Conservation (phyloP, 148 eudicot species). For the Vaccinium vitisidaea region DNA sequence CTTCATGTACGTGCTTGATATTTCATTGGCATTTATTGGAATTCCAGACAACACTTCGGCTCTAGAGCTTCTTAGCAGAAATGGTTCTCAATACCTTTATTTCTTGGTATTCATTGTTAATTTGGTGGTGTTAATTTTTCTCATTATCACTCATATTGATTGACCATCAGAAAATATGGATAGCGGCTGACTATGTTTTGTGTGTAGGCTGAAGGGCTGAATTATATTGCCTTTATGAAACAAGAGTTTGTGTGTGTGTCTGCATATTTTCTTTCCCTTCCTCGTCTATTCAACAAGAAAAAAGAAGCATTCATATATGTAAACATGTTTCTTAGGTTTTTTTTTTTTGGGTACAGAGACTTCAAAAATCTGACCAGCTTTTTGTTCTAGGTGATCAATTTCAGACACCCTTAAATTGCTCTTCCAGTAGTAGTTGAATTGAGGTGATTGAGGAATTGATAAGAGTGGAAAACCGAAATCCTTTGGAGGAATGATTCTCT, state of each 20-base stretch:
- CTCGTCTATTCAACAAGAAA: not conserved
- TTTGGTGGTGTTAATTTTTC: not conserved
- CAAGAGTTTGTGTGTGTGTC: not conserved
- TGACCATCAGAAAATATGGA: not conserved
- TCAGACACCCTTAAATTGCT: not conserved
- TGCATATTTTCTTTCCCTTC: not conserved
- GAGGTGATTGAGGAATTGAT: constrained; percentile 3
- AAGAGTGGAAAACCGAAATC: not conserved
- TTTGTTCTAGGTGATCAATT: not conserved
- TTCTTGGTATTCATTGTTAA: too few species aligned
- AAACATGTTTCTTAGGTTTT: not conserved
- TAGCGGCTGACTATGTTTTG: not conserved
- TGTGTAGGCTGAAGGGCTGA: too few species aligned
- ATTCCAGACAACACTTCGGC: not conserved
- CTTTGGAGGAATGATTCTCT: constrained; percentile 58
- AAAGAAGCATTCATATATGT: not conserved
- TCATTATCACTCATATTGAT: not conserved
- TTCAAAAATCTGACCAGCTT: not conserved
- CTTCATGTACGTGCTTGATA: not conserved
- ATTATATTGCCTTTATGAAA: not conserved
- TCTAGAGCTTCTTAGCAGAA: not conserved
- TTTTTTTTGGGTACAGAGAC: not conserved
- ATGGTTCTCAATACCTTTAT: not conserved
- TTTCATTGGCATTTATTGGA: not conserved
- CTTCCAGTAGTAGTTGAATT: constrained; percentile 5